Evolutionary conservation across 352 stramenopile genomes (phyloP).

Genomic region (Blastocystis sp.): DNA sequence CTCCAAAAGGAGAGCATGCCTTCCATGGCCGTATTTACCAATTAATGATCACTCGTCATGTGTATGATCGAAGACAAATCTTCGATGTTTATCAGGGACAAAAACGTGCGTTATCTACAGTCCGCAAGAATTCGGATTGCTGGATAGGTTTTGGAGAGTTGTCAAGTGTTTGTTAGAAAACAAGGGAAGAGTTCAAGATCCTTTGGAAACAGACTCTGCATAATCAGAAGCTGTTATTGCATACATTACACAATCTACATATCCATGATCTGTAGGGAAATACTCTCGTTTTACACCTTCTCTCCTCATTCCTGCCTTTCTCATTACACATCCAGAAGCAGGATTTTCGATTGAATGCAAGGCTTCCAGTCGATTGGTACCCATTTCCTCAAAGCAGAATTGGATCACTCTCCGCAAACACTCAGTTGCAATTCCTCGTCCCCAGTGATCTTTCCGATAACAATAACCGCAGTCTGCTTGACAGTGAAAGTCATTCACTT

Average conservation of each 20-base stretch:
- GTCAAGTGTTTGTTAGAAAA: background rate
- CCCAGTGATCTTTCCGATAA: slow-evolving; percentile 47
- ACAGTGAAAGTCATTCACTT: slow-evolving; percentile 33
- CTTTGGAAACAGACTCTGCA: background rate
- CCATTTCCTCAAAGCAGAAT: slow-evolving; percentile 34
- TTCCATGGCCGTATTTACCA: slow-evolving; percentile 3
- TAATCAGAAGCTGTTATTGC: slow-evolving; percentile 25
- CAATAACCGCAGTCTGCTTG: slow-evolving; percentile 31
- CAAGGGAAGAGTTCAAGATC: background rate
- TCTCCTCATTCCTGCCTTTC: slow-evolving; percentile 15
- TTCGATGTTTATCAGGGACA: background rate
- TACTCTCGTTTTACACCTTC: slow-evolving; percentile 37
- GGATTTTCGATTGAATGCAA: slow-evolving; percentile 21
- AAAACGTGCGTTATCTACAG: background rate
- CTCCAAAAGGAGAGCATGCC: background rate
- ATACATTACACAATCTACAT: slow-evolving; percentile 17
- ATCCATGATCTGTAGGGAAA: slow-evolving; percentile 49
- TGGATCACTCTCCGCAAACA: slow-evolving; percentile 15
- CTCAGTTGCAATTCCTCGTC: slow-evolving; percentile 20
- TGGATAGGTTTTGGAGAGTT: background rate
- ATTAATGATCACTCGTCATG: background rate
- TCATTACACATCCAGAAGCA: slow-evolving; percentile 41
- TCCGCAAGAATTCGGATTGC: background rate
- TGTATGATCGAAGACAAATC: background rate
- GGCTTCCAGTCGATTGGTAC: slow-evolving; percentile 1